phyloP scores from a whole-genome alignment of 352 stramenopile species.

The Peronospora farinosa region DNA sequence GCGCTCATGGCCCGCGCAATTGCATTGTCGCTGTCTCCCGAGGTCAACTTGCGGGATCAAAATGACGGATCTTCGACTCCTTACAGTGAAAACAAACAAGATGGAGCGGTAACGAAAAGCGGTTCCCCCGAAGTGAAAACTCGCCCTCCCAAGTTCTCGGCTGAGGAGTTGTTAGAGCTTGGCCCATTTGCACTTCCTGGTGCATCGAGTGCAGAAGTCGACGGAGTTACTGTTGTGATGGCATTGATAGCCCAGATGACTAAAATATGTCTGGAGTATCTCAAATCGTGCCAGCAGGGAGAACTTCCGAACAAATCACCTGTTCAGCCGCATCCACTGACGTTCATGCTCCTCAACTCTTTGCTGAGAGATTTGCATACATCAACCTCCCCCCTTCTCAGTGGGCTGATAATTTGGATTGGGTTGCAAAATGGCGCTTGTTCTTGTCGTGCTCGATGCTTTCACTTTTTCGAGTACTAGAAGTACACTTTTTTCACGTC shows the following conservation, averaged over 20 bases:
- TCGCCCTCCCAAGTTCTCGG: slow-evolving; percentile 53
- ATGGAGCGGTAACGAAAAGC: slow-evolving; percentile 7
- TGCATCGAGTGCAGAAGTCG: slow-evolving; percentile 37
- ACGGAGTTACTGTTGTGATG: slow-evolving; percentile 45
- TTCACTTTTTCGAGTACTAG: slow-evolving; percentile 60
- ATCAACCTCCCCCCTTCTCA: slow-evolving; percentile 11
- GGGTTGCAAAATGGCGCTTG: slow-evolving; percentile 50
- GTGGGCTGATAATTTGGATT: slow-evolving; percentile 17
- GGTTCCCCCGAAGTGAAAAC: slow-evolving; percentile 26
- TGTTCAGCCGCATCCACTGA: slow-evolving; percentile 77
- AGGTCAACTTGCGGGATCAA: slow-evolving; percentile 70
- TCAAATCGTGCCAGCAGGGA: slow-evolving; percentile 60
- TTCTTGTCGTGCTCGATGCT: slow-evolving; percentile 57
- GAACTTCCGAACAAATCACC: slow-evolving; percentile 55
- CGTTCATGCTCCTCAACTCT: slow-evolving; percentile 86
- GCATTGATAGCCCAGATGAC: slow-evolving; percentile 56
- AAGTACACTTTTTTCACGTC: slow-evolving; percentile 83
- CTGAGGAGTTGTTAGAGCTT: slow-evolving; percentile 59
- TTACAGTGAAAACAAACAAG: slow-evolving; percentile 18
- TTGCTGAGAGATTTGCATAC: slow-evolving; percentile 53
- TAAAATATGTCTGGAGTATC: slow-evolving; percentile 65
- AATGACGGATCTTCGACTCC: slow-evolving; percentile 12
- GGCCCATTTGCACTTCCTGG: slow-evolving; percentile 51
- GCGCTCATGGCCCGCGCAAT: slow-evolving; percentile 85
- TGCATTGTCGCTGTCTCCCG: slow-evolving; percentile 78